Evolutionary conservation across 352 stramenopile species (phyloP).

Genomic region (Thraustochytrium striatum): DNA sequence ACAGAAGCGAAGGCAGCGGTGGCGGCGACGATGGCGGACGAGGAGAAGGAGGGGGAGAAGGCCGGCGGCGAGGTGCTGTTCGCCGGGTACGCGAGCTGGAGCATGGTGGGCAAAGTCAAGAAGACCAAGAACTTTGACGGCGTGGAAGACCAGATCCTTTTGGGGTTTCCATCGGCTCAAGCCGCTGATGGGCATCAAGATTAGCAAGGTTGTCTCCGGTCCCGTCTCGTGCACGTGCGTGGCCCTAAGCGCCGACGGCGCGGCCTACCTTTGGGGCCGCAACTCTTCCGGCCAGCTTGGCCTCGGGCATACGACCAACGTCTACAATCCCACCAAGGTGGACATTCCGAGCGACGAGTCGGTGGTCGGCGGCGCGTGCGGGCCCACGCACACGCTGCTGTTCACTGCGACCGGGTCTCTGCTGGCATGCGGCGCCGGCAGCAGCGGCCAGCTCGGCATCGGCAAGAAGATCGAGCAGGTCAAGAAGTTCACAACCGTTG

Average conservation of each 20-base stretch:
- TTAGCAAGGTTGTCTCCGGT: conserved; percentile 43
- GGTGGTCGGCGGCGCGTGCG: conserved; percentile 24
- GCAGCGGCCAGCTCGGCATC: conserved; percentile 36
- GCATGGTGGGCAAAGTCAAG: conserved; percentile 38
- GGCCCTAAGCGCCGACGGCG: conserved; percentile 68
- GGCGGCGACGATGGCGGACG: too few species aligned
- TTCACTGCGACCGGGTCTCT: conserved; percentile 26
- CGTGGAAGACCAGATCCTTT: conserved; percentile 43
- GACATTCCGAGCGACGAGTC: conserved; percentile 26
- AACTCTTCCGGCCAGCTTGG: conserved; percentile 79
- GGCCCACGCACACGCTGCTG: conserved; percentile 41
- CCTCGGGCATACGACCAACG: conserved; percentile 53
- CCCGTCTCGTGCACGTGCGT: conserved; percentile 22
- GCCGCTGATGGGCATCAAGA: conserved; percentile 42
- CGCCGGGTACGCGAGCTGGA: conserved; percentile 47
- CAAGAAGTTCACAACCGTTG: conserved; percentile 40
- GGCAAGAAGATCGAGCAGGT: conserved; percentile 12
- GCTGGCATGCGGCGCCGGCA: conserved; percentile 18
- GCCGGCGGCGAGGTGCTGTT: conserved; percentile 47
- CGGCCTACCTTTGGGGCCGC: conserved; percentile 79
- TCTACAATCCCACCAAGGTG: conserved; percentile 42
- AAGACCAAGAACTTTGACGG: conserved; percentile 48
- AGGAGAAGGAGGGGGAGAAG: too few species aligned
- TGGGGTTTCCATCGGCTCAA: conserved; percentile 45
- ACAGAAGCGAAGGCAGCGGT: too few species aligned